These are phyloP conservation scores for Calonectria hawksworthii DNA, from an alignment of 2,329 filamentous ascomycete genomes.

Conservation along the genomic window DNA sequence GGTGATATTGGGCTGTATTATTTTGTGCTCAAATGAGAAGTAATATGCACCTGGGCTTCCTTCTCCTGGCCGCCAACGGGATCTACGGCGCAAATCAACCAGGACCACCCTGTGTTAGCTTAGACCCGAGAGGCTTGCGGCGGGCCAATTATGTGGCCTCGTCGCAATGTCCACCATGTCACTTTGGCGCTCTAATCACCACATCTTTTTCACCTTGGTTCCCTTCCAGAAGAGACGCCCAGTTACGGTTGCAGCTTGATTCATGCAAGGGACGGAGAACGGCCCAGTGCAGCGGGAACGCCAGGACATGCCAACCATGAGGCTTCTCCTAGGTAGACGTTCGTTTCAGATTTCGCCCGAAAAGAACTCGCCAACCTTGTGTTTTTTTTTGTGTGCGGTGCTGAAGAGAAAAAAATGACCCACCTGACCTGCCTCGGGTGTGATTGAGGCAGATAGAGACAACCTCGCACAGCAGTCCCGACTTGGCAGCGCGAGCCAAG, in stretches of 20 bases:
- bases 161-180: not conserved
- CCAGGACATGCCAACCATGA: not conserved
- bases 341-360: not conserved
- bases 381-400: not conserved
- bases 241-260: not conserved
- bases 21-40: not conserved
- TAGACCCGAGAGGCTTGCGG: not conserved
- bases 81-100: constrained; percentile 3
- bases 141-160: not conserved
- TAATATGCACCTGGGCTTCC: too few species aligned
- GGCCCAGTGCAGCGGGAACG: not conserved
- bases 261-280: not conserved
- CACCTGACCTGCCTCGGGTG: not conserved
- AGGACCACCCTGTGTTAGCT: not conserved
- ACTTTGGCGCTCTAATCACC: not conserved
- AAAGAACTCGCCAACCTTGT: not conserved
- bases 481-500: not conserved
- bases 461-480: not conserved
- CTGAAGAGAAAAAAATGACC: not conserved
- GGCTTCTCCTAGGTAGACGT: not conserved
- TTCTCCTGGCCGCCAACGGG: not conserved
- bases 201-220: not conserved
- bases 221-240: not conserved
- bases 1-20: not conserved
- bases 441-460: not conserved